These are phyloP conservation scores for Penicillium sp. DNA, from an alignment of 2,329 filamentous ascomycete species.

Conservation along the genomic window DNA sequence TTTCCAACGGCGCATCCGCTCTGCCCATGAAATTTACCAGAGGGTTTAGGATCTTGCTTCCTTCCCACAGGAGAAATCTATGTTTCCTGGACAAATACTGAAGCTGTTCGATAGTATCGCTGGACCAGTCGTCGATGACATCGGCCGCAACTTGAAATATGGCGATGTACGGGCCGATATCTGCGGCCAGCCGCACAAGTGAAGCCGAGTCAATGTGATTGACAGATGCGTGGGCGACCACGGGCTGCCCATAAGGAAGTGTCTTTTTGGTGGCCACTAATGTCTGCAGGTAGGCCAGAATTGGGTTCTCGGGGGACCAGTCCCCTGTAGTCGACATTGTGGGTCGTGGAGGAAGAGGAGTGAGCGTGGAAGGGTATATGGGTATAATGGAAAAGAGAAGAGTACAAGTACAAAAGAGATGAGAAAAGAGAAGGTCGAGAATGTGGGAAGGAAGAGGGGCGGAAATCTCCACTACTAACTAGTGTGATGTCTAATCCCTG, in stretches of 20 bases:
- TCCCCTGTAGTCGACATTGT: conserved; percentile 23
- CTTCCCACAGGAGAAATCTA: conserved; percentile 45
- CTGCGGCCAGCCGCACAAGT: conserved; percentile 56
- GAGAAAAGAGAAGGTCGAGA: conserved; percentile 3
- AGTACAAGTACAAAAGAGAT: conserved; percentile 4
- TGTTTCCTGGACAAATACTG: conserved; percentile 37
- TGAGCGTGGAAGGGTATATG: background rate
- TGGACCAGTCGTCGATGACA: conserved; percentile 61
- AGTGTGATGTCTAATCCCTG: conserved; percentile 20
- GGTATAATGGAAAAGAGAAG: background rate
- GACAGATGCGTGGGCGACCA: conserved; percentile 54
- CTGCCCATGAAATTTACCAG: conserved; percentile 35
- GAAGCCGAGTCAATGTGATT: conserved; percentile 58
- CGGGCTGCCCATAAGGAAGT: conserved; percentile 40
- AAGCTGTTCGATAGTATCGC: conserved; percentile 51
- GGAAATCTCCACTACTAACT: conserved; percentile 19
- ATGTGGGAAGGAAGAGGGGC: conserved; percentile 19
- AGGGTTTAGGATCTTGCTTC: conserved; percentile 41
- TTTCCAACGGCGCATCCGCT: conserved; percentile 27
- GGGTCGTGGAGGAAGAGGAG: background rate
- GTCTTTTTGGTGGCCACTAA: conserved; percentile 35
- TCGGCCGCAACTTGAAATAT: conserved; percentile 63
- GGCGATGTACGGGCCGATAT: conserved; percentile 61
- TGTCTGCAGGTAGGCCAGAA: conserved; percentile 39
- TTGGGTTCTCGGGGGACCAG: conserved; percentile 32